These are phyloP conservation scores for Zygoascus sp. DNA, from an alignment of 1,139 yeast genomes.

Conservation along the genomic window DNA sequence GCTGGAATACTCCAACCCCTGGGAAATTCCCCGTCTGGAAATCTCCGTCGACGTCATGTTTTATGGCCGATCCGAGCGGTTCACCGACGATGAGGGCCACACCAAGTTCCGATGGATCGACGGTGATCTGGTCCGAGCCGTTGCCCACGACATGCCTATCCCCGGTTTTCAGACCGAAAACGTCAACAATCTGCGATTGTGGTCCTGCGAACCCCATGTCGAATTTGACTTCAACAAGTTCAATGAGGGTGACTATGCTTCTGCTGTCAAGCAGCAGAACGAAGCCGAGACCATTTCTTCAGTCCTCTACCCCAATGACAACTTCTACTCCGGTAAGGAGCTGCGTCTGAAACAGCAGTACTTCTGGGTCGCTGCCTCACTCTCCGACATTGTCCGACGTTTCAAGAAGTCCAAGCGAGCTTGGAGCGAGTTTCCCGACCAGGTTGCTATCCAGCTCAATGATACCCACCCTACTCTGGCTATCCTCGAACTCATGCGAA, in stretches of 20 bases:
- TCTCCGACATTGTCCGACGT: slow-evolving; percentile 86
- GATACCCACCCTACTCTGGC: slow-evolving; percentile 96
- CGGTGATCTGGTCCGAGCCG: slow-evolving; percentile 83
- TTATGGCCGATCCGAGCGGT: slow-evolving; percentile 74
- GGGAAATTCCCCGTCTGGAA: slow-evolving; percentile 87
- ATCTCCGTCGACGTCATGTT: slow-evolving; percentile 91
- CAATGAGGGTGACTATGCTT: slow-evolving; percentile 86
- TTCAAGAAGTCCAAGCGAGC: slow-evolving; percentile 75
- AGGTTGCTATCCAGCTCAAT: slow-evolving; percentile 86
- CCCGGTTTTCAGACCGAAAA: slow-evolving; percentile 84
- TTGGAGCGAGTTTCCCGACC: slow-evolving; percentile 81
- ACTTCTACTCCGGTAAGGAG: slow-evolving; percentile 87
- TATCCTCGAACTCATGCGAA: slow-evolving; percentile 81
- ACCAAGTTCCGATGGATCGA: slow-evolving; percentile 71
- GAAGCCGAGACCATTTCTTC: slow-evolving; percentile 89
- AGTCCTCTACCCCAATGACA: slow-evolving; percentile 88
- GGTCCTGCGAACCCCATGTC: slow-evolving; percentile 87
- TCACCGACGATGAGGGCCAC: slow-evolving; percentile 49
- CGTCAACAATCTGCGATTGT: slow-evolving; percentile 83
- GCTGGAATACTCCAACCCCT: slow-evolving; percentile 82
- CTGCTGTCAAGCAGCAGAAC: slow-evolving; percentile 80
- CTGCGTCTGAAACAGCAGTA: slow-evolving; percentile 91
- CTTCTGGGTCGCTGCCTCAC: slow-evolving; percentile 94
- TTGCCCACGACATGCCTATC: slow-evolving; percentile 90
- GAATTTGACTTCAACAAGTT: slow-evolving; percentile 91